Percentiles rank a stretch among this genome's conserved stretches.
phyloP scores from a whole-genome alignment of 352 stramenopile genomes.

The Globisporangium camurandrum region DNA sequence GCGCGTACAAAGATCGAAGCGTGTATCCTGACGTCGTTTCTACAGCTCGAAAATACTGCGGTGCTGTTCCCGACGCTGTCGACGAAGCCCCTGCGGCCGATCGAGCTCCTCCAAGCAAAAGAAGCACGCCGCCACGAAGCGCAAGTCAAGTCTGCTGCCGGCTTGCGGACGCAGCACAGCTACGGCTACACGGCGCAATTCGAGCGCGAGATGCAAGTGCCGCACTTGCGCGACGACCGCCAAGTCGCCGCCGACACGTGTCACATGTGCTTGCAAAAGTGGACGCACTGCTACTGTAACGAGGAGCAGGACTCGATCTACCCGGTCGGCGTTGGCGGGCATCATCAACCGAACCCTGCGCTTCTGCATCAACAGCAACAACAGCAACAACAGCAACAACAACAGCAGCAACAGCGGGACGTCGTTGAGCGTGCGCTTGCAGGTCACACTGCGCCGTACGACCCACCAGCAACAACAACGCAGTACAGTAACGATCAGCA shows the following conservation, averaged over 20 bases:
- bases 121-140: constrained; percentile 68
- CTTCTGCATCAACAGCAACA: no score
- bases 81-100: constrained; percentile 42
- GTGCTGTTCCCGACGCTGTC: constrained; percentile 39
- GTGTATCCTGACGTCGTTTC: constrained; percentile 65
- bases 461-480: background rate
- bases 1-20: constrained; percentile 60
- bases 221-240: constrained; percentile 22
- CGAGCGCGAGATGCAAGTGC: constrained; percentile 26
- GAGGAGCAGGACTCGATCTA: constrained; percentile 70
- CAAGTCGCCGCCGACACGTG: constrained; percentile 68
- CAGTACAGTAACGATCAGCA: constrained; percentile 3
- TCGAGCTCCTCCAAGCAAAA: constrained; percentile 58
- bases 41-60: constrained; percentile 63
- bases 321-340: constrained; percentile 25
- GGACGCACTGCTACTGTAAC: constrained; percentile 86
- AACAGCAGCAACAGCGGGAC: constrained; percentile 10
- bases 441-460: constrained; percentile 7
- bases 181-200: constrained; percentile 27
- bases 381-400: no score
- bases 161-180: constrained; percentile 47
- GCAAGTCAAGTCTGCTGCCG: constrained; percentile 49
- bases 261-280: constrained; percentile 72
- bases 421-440: constrained; percentile 11
- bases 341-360: no score